These are phyloP conservation scores for Astragalus glycyphyllos DNA, from an alignment of 306 rosid genomes.

Conservation along the genomic window DNA sequence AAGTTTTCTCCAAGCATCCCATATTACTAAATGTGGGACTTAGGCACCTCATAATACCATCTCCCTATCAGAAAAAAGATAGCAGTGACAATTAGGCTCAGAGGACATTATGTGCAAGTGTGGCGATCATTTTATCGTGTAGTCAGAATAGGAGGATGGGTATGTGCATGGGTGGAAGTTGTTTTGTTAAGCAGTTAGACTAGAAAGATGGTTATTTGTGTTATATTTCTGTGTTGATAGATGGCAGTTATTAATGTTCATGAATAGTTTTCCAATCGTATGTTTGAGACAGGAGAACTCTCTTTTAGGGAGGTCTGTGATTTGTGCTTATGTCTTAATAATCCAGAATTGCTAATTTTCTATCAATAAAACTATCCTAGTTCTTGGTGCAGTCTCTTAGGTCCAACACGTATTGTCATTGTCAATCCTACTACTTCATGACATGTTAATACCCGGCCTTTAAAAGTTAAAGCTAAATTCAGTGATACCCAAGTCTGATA, in stretches of 20 bases:
- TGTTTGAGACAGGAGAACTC: not conserved
- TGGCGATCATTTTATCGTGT: too few species aligned
- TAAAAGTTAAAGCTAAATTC: not conserved
- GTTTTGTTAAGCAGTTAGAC: too few species aligned
- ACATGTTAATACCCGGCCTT: too few species aligned
- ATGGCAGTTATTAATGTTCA: too few species aligned
- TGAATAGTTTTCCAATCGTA: not conserved
- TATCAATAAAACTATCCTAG: not conserved
- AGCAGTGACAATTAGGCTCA: not conserved
- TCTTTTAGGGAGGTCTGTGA: not conserved
- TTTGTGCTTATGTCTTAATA: not conserved
- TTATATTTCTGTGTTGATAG: not conserved
- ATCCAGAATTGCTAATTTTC: not conserved
- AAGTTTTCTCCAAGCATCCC: not conserved
- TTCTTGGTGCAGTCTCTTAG: not conserved
- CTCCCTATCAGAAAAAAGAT: too few species aligned
- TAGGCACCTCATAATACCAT: too few species aligned
- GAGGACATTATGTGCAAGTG: too few species aligned
- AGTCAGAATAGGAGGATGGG: too few species aligned
- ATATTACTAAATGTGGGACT: too few species aligned
- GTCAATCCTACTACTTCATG: too few species aligned
- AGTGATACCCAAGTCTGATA: constrained; percentile 8
- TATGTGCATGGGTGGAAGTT: too few species aligned
- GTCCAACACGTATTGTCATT: not conserved
- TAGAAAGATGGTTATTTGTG: not conserved